Percentiles rank a stretch among this genome's conserved stretches.
Evolutionary conservation across 805 yeast genomes (phyloP).

Genomic region (Pichia kluyveri): DNA sequence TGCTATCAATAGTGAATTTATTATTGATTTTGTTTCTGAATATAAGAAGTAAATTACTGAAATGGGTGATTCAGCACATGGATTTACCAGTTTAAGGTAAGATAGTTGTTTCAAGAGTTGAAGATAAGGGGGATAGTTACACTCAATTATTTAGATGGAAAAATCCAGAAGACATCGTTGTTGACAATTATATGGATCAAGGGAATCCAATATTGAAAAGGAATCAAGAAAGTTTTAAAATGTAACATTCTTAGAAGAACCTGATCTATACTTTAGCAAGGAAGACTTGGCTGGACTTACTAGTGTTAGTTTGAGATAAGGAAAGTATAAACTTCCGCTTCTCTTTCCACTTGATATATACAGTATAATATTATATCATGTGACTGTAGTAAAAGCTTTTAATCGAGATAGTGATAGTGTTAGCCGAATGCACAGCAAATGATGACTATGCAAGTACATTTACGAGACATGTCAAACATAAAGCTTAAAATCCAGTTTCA

Average conservation of each 20-base stretch:
- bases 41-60: conserved; percentile 13
- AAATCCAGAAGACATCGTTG: conserved; percentile 7
- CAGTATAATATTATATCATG: no score
- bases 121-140: conserved; percentile 6
- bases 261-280: neutral
- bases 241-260: neutral
- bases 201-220: conserved; percentile 3
- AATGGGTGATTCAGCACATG: conserved; percentile 20
- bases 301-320: neutral
- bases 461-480: no score
- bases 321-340: no score
- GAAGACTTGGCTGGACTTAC: conserved; percentile 1
- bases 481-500: no score
- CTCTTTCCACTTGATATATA: no score
- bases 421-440: no score
- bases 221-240: conserved; percentile 6
- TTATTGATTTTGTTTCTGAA: conserved; percentile 18
- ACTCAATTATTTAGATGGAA: conserved; percentile 15
- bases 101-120: conserved; percentile 10
- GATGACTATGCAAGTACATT: no score
- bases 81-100: conserved; percentile 17
- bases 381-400: no score
- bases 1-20: conserved; percentile 17
- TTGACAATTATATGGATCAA: conserved; percentile 11
- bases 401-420: no score